These are phyloP conservation scores for Fusarium sp. DNA, from an alignment of 2,329 filamentous ascomycete species.

Conservation along the genomic window DNA sequence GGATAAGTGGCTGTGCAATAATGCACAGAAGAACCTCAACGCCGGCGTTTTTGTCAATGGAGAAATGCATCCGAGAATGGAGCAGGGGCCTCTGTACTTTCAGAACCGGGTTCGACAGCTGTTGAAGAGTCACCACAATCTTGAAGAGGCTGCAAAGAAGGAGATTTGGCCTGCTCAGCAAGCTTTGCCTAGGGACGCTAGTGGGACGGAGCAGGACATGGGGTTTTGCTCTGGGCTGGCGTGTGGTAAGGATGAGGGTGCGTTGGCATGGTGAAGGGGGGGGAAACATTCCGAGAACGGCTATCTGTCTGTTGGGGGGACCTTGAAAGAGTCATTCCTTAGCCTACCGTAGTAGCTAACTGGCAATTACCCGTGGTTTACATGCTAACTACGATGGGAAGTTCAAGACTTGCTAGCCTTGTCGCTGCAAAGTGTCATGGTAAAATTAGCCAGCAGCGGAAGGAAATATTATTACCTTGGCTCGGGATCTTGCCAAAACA, in stretches of 20 bases:
- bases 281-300: too few relatives aligned
- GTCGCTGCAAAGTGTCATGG: too few relatives aligned
- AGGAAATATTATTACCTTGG: too few relatives aligned
- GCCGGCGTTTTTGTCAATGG: constrained; percentile 22
- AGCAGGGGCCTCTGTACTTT: constrained; percentile 12
- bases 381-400: too few relatives aligned
- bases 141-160: neutral
- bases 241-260: neutral
- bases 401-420: too few relatives aligned
- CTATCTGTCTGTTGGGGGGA: too few relatives aligned
- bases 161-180: neutral
- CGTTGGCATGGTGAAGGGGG: neutral
- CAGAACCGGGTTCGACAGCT: neutral
- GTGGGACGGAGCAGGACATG: neutral
- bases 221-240: neutral
- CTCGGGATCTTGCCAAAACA: too few relatives aligned
- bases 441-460: too few relatives aligned
- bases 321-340: too few relatives aligned
- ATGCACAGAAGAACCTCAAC: constrained; percentile 16
- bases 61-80: constrained; percentile 18
- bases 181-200: neutral
- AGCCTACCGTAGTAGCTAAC: too few relatives aligned
- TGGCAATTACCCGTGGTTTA: too few relatives aligned
- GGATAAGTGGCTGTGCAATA: constrained; percentile 16
- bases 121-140: neutral